phyloP scores from a whole-genome alignment of 2,329 filamentous ascomycete species.

The Phialocephala subalpina region DNA sequence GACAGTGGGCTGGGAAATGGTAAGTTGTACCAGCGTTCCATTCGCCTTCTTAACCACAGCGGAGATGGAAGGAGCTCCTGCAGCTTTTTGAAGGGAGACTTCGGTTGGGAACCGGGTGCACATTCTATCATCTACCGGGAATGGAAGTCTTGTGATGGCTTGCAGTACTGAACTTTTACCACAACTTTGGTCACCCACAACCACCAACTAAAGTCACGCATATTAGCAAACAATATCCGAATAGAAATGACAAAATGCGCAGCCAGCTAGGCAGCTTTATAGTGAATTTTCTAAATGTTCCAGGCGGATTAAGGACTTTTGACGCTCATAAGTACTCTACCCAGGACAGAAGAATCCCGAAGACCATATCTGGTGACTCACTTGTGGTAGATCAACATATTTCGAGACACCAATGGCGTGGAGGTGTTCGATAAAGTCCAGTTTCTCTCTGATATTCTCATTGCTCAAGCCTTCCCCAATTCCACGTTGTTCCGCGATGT shows the following conservation, averaged over 20 bases:
- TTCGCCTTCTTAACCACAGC: neutral
- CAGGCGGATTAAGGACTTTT: no score
- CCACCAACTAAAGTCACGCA: neutral
- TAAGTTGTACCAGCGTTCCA: neutral
- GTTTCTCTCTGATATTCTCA: constrained; percentile 5
- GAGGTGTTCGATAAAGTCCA: constrained; percentile 19
- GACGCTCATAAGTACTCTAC: no score
- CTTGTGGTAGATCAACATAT: constrained; percentile 21
- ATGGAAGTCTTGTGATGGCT: constrained; percentile 12
- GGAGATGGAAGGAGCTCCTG: neutral
- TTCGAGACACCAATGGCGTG: constrained; percentile 15
- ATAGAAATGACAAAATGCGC: neutral
- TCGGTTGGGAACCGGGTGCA: constrained; percentile 15
- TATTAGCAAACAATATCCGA: neutral
- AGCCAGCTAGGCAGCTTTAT: no score
- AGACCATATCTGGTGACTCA: no score
- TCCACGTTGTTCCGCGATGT: neutral
- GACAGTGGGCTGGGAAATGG: neutral
- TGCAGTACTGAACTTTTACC: constrained; percentile 18
- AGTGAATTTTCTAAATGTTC: no score
- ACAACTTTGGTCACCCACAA: constrained; percentile 12
- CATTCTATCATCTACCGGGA: constrained; percentile 11
- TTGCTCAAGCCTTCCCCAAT: neutral
- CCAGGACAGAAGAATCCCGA: no score
- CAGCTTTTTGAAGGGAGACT: constrained; percentile 3